phyloP scores from a whole-genome alignment of 2,329 filamentous ascomycete genomes.

The Epicoccum nigrum region DNA sequence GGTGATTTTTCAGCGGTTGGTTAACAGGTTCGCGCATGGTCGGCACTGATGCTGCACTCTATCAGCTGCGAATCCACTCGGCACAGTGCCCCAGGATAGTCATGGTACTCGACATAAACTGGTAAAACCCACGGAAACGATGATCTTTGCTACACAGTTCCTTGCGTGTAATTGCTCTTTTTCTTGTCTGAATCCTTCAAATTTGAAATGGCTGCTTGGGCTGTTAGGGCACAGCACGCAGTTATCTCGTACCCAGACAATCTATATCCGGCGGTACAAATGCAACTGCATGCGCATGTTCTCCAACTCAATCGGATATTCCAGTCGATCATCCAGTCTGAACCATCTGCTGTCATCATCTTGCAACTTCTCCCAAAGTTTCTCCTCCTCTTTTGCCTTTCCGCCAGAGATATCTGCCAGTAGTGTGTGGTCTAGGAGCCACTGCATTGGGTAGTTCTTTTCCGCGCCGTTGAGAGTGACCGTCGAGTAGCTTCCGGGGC shows the following conservation, averaged over 20 bases:
- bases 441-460: conserved; percentile 89
- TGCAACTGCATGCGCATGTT: conserved; percentile 96
- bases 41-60: no score
- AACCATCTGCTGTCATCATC: conserved; percentile 86
- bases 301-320: conserved; percentile 85
- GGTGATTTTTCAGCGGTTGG: no score
- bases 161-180: no score
- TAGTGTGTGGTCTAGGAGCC: conserved; percentile 84
- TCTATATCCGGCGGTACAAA: conserved; percentile 63
- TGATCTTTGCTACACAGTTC: no score
- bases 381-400: conserved; percentile 19
- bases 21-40: no score
- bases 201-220: no score
- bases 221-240: no score
- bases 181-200: no score
- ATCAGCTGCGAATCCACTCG: no score
- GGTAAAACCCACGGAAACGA: no score
- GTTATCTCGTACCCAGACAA: neutral
- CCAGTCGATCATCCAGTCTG: conserved; percentile 65
- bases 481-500: conserved; percentile 90
- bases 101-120: no score
- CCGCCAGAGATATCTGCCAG: conserved; percentile 45
- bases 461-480: conserved; percentile 64
- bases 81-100: no score
- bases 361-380: conserved; percentile 73